A percentile compares a stretch with the other conserved stretches of the same genome.
Evolutionary conservation across 2,329 filamentous ascomycete species (phyloP).

Genomic region (Septoria linicola): DNA sequence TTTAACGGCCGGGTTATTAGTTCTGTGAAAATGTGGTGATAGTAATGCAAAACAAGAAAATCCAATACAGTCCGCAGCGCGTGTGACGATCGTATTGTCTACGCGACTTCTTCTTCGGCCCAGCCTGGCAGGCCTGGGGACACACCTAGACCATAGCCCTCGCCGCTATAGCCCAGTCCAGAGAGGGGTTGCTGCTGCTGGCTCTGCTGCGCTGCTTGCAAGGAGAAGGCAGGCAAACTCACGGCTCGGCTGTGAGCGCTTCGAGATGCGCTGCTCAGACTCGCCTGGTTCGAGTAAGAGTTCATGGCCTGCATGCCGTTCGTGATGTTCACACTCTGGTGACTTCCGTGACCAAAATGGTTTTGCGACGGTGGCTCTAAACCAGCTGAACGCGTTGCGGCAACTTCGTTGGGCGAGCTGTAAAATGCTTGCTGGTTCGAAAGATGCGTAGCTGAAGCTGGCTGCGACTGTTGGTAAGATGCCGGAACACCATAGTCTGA

Average conservation of each 20-base stretch:
- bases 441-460: conserved; percentile 39
- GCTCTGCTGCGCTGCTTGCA: conserved; percentile 45
- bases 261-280: conserved; percentile 48
- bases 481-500: conserved; percentile 60
- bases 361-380: conserved; percentile 33
- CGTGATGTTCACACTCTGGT: conserved; percentile 51
- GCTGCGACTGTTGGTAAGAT: conserved; percentile 45
- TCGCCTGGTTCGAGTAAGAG: conserved; percentile 44
- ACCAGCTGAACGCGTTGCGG: conserved; percentile 36
- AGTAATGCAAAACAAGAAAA: conserved; percentile 25
- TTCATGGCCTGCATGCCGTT: conserved; percentile 22
- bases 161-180: conserved; percentile 56
- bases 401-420: conserved; percentile 63
- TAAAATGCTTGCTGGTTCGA: conserved; percentile 81
- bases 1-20: neutral
- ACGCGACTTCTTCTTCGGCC: conserved; percentile 61
- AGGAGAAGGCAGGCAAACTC: conserved; percentile 73
- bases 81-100: neutral
- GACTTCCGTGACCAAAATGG: conserved; percentile 56
- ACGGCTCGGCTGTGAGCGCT: conserved; percentile 71
- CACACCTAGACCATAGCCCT: conserved; percentile 59
- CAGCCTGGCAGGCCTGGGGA: conserved; percentile 61
- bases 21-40: conserved; percentile 3
- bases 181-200: conserved; percentile 48
- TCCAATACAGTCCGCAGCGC: neutral